phyloP scores from a whole-genome alignment of 192 early-diverging fungal genomes.

The Coemansia sp. region DNA sequence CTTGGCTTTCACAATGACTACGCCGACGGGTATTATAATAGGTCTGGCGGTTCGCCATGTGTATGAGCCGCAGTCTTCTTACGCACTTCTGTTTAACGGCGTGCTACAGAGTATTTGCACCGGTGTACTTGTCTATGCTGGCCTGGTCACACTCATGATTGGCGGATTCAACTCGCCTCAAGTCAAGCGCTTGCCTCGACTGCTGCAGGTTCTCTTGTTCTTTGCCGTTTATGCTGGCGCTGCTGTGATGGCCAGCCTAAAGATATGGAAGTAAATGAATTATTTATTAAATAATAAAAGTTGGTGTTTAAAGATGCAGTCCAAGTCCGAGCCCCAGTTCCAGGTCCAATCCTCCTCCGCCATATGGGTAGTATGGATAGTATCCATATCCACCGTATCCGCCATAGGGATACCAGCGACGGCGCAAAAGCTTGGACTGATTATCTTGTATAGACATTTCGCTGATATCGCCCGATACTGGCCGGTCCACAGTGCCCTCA shows the following conservation, averaged over 20 bases:
- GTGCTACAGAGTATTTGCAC: slow-evolving; percentile 74
- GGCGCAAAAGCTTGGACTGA: neutral
- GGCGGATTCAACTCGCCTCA: slow-evolving; percentile 61
- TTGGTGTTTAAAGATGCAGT: slow-evolving; percentile 7
- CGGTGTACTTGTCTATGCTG: slow-evolving; percentile 76
- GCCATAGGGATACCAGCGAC: slow-evolving; percentile 20
- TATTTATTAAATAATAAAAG: neutral
- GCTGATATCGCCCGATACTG: neutral
- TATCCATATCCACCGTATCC: slow-evolving; percentile 7
- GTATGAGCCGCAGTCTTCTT: slow-evolving; percentile 63
- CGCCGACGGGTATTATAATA: slow-evolving; percentile 76
- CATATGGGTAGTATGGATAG: slow-evolving; percentile 21
- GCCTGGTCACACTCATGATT: slow-evolving; percentile 68
- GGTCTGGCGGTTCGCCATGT: slow-evolving; percentile 68
- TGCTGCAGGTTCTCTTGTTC: slow-evolving; percentile 29
- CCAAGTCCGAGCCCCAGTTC: slow-evolving; percentile 14
- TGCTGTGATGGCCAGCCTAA: slow-evolving; percentile 42
- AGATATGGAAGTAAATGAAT: slow-evolving; percentile 37
- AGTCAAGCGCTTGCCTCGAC: slow-evolving; percentile 28
- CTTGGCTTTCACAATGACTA: slow-evolving; percentile 64
- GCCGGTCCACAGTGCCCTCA: neutral
- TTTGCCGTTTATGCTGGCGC: slow-evolving; percentile 47
- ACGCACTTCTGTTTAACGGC: slow-evolving; percentile 65
- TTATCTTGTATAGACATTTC: neutral
- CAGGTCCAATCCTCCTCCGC: slow-evolving; percentile 4